phyloP scores from a whole-genome alignment of 2,329 filamentous ascomycete genomes.

The Thelonectria rubi region DNA sequence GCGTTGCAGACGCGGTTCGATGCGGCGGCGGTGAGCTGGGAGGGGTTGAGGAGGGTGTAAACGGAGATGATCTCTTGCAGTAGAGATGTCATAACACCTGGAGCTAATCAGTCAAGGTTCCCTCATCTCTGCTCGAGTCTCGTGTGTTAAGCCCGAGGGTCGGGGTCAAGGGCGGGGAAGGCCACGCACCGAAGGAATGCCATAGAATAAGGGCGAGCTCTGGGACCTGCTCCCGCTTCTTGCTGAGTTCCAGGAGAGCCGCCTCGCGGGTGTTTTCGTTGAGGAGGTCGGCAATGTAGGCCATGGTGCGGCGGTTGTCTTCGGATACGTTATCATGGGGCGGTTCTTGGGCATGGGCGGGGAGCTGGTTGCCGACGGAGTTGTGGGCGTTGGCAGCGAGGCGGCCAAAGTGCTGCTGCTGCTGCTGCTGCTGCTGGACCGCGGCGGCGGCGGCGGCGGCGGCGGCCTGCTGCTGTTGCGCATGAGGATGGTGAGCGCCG shows the following conservation, averaged over 20 bases:
- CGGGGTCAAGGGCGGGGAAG: constrained; percentile 15
- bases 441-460: constrained; percentile 55
- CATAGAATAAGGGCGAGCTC: constrained; percentile 95
- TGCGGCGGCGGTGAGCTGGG: constrained; percentile 95
- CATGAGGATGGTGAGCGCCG: constrained; percentile 63
- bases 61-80: constrained; percentile 99
- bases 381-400: constrained; percentile 71
- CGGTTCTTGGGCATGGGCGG: constrained; percentile 62
- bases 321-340: constrained; percentile 78
- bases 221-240: constrained; percentile 97
- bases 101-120: constrained; percentile 27
- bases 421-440: constrained; percentile 62
- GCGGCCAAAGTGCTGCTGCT: constrained; percentile 75
- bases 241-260: constrained; percentile 93
- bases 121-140: neutral
- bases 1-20: constrained; percentile 98
- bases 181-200: constrained; percentile 90
- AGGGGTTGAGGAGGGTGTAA: constrained; percentile 95
- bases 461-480: constrained; percentile 62
- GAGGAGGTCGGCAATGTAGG: constrained; percentile 90
- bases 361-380: constrained; percentile 54
- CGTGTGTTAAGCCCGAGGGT: neutral
- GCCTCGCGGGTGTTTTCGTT: constrained; percentile 88
- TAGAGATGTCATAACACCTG: constrained; percentile 97
- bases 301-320: constrained; percentile 91